Conservation (phyloP, 139 green algal genomes). For the Spirogloea muscicola region DNA sequence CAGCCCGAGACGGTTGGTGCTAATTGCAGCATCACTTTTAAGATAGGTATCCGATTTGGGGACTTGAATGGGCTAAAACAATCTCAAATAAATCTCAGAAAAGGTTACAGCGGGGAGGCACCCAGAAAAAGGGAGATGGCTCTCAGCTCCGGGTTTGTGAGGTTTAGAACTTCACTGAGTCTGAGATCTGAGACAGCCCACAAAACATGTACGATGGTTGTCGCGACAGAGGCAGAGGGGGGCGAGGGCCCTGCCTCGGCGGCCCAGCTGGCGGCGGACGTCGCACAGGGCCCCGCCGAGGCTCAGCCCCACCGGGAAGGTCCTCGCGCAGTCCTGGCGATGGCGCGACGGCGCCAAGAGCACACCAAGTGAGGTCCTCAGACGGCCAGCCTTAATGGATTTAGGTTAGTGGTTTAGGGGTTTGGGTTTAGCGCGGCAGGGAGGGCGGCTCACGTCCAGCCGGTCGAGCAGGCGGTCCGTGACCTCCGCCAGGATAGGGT, state of each 20-base stretch:
- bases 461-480: conserved; percentile 70
- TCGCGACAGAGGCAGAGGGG: neutral
- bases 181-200: neutral
- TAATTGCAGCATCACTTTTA: too few species aligned
- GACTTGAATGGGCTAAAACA: too few species aligned
- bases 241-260: neutral
- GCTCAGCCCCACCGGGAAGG: conserved; percentile 61
- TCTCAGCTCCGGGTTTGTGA: neutral
- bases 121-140: neutral
- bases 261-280: conserved; percentile 33
- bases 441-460: conserved; percentile 57
- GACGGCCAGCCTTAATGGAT: too few species aligned
- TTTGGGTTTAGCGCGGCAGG: neutral
- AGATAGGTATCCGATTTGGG: too few species aligned
- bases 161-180: neutral
- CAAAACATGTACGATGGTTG: neutral
- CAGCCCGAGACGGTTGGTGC: neutral
- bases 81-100: neutral
- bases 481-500: conserved; percentile 58
- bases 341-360: too few species aligned
- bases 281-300: conserved; percentile 59
- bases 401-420: too few species aligned
- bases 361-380: too few species aligned
- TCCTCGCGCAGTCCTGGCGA: conserved; percentile 63
- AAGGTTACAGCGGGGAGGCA: conserved; percentile 10